These are phyloP conservation scores for Umbelopsis sp. DNA, from an alignment of 371 early-diverging fungal genomes.

Conservation along the genomic window DNA sequence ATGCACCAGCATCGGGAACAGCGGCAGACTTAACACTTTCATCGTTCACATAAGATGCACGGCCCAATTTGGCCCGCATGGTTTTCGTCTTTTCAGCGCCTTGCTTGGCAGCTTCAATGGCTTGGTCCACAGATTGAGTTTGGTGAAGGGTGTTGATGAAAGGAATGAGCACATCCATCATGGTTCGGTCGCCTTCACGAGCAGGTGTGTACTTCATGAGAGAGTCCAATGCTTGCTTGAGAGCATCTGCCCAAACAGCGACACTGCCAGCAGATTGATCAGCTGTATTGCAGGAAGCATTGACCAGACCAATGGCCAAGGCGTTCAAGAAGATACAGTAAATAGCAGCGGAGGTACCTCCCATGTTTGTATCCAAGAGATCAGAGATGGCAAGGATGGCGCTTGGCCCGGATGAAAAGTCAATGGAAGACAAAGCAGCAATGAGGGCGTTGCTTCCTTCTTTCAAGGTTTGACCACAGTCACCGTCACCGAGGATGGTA, in stretches of 20 bases:
- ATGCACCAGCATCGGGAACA: slow-evolving; percentile 76
- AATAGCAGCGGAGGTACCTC: slow-evolving; percentile 80
- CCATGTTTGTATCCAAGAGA: slow-evolving; percentile 72
- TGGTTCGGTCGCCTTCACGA: slow-evolving; percentile 76
- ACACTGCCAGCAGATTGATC: slow-evolving; percentile 24
- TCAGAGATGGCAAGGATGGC: slow-evolving; percentile 55
- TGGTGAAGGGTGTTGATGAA: slow-evolving; percentile 56
- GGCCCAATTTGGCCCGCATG: slow-evolving; percentile 68
- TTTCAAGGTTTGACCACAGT: slow-evolving; percentile 77
- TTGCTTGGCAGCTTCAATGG: slow-evolving; percentile 55
- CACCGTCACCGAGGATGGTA: slow-evolving; percentile 80
- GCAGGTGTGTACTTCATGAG: slow-evolving; percentile 75
- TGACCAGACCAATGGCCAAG: slow-evolving; percentile 56
- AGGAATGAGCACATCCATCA: slow-evolving; percentile 79
- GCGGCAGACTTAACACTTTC: slow-evolving; percentile 43
- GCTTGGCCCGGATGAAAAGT: slow-evolving; percentile 28
- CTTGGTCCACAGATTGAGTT: slow-evolving; percentile 37
- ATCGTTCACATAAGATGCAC: slow-evolving; percentile 71
- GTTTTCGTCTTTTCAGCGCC: slow-evolving; percentile 64
- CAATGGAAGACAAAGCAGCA: slow-evolving; percentile 25
- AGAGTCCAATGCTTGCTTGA: slow-evolving; percentile 59
- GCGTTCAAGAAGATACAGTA: slow-evolving; percentile 81
- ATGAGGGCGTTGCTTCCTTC: slow-evolving; percentile 62
- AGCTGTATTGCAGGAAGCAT: slow-evolving; percentile 18
- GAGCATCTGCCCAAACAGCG: slow-evolving; percentile 45